phyloP scores from a whole-genome alignment of 129 eudicot species.

The Mikania micrantha region DNA sequence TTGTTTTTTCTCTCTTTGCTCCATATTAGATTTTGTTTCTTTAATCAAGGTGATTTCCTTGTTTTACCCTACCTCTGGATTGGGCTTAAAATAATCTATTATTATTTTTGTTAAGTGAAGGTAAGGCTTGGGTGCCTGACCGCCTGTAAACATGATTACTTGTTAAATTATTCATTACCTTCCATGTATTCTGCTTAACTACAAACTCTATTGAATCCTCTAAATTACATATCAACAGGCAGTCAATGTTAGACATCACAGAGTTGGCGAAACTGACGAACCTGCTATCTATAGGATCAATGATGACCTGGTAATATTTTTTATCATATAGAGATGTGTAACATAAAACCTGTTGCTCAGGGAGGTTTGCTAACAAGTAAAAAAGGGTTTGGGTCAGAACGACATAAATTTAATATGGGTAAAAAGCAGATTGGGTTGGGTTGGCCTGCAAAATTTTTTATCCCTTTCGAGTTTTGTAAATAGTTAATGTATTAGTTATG shows the following conservation, averaged over 20 bases:
- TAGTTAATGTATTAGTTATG: not conserved
- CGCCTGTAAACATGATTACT: not conserved
- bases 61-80: not conserved
- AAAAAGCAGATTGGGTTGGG: not conserved
- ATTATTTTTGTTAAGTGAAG: not conserved
- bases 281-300: conserved; percentile 89
- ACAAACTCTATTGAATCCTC: not conserved
- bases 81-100: not conserved
- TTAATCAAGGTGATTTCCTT: not conserved
- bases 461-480: not conserved
- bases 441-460: not conserved
- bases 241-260: conserved; percentile 75
- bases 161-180: not conserved
- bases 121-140: not conserved
- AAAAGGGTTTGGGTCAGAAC: not conserved
- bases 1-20: not conserved
- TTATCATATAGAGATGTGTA: not conserved
- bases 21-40: not conserved
- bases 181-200: not conserved
- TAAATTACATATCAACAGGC: conserved; percentile 40
- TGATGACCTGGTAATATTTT: conserved; percentile 71
- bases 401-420: not conserved
- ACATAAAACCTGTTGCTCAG: not conserved
- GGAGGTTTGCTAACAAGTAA: not conserved
- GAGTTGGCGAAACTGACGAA: conserved; percentile 79